Percentiles rank a stretch among this genome's conserved stretches.
Evolutionary conservation across 2,329 filamentous ascomycete species (phyloP).

Genomic region (Colletotrichum echinochloae): DNA sequence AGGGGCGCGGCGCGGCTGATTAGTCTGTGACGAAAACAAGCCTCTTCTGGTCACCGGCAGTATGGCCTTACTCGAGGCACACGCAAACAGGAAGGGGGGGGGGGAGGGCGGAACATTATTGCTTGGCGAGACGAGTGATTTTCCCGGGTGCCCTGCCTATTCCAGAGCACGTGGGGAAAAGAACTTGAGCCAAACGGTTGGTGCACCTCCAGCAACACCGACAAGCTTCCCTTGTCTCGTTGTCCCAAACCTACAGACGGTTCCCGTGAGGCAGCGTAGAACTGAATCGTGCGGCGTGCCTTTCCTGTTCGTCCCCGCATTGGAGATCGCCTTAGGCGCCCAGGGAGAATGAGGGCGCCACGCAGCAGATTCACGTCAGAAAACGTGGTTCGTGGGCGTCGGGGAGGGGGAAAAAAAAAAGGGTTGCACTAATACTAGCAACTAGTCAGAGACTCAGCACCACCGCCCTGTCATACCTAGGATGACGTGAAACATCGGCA

Average conservation of each 20-base stretch:
- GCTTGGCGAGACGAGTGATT: not conserved
- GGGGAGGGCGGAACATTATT: not conserved
- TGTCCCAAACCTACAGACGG: not conserved
- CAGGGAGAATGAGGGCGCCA: not conserved
- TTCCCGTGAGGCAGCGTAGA: not conserved
- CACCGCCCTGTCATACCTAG: not conserved
- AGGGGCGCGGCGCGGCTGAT: no score
- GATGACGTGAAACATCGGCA: constrained; percentile 15
- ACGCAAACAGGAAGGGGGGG: not conserved
- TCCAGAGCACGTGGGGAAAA: constrained; percentile 5
- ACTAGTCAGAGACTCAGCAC: no score
- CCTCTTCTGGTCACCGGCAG: not conserved
- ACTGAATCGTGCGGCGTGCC: not conserved
- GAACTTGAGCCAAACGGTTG: not conserved
- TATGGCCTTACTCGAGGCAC: not conserved
- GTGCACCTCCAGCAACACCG: not conserved
- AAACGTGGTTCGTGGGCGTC: not conserved
- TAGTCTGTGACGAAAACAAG: not conserved
- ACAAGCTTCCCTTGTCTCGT: not conserved
- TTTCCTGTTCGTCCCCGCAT: constrained; percentile 1
- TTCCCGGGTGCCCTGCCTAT: not conserved
- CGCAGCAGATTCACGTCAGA: not conserved
- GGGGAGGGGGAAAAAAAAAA: not conserved
- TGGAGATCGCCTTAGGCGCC: not conserved
- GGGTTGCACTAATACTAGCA: not conserved